Evolutionary conservation across 345 rosid species (phyloP), one percentile per base, ranked within the genome.

Genomic region (Linum lewisii): DNA sequence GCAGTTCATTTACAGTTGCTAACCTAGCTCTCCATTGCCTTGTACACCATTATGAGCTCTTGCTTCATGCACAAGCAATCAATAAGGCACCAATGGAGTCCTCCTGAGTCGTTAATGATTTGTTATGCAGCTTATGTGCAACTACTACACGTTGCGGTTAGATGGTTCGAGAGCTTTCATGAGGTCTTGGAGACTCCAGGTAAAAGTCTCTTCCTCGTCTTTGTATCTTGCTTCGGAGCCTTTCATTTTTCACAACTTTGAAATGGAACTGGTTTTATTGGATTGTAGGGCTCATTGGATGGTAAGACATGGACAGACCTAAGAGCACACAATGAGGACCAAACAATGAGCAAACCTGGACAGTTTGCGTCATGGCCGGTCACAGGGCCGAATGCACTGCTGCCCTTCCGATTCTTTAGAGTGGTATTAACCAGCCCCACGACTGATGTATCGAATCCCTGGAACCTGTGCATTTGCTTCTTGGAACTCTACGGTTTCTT

Each of bases 131-230:
- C 88, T 93, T 15, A 85, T 87, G 95, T 93, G 97, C 83, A 93
- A 93, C 76, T 75, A 84, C 69, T 87, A 93, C 65, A 90, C 97
- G 26, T 79, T 90, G 72, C 77, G 96, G 68, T 89, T 84, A 74
- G 99, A 93, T 52, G 97, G 99, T 9, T 89, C 95, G 58, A 79
- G 79, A 73, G 82, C 95, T 51, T 93, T 61, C 72, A 37, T 77
- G 60, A 81, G 97, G 70, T 78, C 56, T 61, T 93, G 99, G 99
- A 90, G 78, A 65, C 69, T 93, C 53, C 95, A 89, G 99, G 99
- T 93, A 73, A 69, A 21, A 34, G 29, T 1, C 15, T 0, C 25
- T 4, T 1, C 14, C 20, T 21, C 25, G 1, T n/a, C 14, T 13
- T 20, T 11, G 47, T 42, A 1, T 42, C 14, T 42, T 0, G 18